Base-by-base conservation (phyloP, 257 asterid genomes). In the Nicotiana benthamiana region DNA sequence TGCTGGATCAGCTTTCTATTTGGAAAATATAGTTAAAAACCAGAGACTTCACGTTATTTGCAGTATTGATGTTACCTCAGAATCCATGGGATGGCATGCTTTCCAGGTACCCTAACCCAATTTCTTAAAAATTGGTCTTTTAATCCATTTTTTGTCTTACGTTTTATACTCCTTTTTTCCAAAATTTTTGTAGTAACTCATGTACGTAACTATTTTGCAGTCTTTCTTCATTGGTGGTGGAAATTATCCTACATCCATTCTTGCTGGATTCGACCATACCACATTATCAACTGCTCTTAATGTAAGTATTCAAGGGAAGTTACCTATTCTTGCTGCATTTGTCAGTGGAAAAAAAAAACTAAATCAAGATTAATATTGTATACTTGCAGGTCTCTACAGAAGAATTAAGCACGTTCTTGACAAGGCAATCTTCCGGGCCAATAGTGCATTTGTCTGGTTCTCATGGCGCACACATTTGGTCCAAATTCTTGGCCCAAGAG, bases 181-280 rank as follows among this genome's bases (percentile, higher is more conserved):
- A 3, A 68, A 68, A 12, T 1, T 46, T 8, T 34, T 18, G 52
- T 24, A 18, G 2, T 20, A 52, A 54, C 22, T 1, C n/a, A 10
- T 59, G 6, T n/a, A n/a, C n/a, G n/a, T 63, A 15, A 12, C 12
- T 40, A 40, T 40, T 10, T 68, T 59, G 66, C 88, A 95, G 98
- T 81, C 97, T 70, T 95, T 90, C 95, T 93, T 82, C 86, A 36
- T 95, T 65, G 97, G 88, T 10, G 99, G 99, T 26, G 99, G 99
- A 68, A 66, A 18, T 3, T 78, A 95, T 86, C 97, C 98, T 0
- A 60, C 88, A 15, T 93, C 98, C 0, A 65, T 95, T 12, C 96
- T 95, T 20, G 83, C 97, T 4, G 99, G 99, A 24, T 95, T 95
- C 9, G 51, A 75, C 16, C 53, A 54, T 36, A 36, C n/a, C n/a